phyloP scores from a whole-genome alignment of 371 early-diverging fungal species.

The Chytridium lagenaria region DNA sequence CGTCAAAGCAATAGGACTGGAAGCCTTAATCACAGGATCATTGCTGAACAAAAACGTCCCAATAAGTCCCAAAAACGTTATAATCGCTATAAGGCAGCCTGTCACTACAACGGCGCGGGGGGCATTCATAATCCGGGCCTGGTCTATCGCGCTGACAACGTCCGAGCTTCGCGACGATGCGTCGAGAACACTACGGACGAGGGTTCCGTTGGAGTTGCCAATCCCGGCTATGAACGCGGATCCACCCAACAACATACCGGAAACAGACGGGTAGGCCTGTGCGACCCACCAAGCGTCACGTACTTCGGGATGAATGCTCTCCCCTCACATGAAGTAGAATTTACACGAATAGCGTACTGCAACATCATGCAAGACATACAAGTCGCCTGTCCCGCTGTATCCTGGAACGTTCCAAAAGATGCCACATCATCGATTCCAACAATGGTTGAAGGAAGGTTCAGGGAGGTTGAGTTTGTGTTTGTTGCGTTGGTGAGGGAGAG shows the following conservation, averaged over 20 bases:
- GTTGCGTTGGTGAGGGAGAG: background rate
- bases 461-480: background rate
- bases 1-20: conserved; percentile 12
- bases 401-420: conserved; percentile 19
- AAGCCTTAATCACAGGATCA: conserved; percentile 25
- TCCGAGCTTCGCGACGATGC: background rate
- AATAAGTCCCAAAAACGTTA: conserved; percentile 9
- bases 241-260: background rate
- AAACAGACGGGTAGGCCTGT: background rate
- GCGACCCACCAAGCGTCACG: background rate
- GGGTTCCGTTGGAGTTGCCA: background rate
- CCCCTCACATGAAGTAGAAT: conserved; percentile 9
- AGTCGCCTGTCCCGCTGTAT: conserved; percentile 9
- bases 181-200: conserved; percentile 9
- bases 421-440: conserved; percentile 5
- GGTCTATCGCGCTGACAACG: background rate
- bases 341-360: conserved; percentile 1
- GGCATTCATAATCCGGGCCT: conserved; percentile 5
- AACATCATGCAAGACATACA: conserved; percentile 14
- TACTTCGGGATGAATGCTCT: conserved; percentile 20
- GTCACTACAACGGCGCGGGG: conserved; percentile 14
- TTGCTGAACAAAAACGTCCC: background rate
- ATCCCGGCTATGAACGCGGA: too few relatives aligned
- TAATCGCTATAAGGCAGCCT: background rate
- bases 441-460: background rate